Evolutionary conservation across 2,329 filamentous ascomycete species (phyloP).

Genomic region (Penicillium sp.): DNA sequence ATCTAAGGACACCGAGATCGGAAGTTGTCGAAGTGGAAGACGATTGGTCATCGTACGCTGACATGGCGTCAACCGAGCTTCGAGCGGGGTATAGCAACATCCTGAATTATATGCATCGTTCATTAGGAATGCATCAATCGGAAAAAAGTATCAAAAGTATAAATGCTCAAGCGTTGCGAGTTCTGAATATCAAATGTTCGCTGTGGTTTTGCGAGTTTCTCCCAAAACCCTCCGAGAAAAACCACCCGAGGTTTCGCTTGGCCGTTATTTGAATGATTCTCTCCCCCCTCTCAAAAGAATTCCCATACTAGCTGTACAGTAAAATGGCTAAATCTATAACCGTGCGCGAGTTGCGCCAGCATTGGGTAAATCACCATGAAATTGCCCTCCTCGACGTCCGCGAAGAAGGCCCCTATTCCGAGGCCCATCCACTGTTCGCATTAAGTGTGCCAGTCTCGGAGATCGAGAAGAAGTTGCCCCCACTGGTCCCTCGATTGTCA

Average conservation of each 20-base stretch:
- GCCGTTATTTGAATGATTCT: neutral
- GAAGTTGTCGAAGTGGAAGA: neutral
- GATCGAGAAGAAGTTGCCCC: slow-evolving; percentile 26
- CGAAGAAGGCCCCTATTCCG: slow-evolving; percentile 32
- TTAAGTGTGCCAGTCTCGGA: slow-evolving; percentile 31
- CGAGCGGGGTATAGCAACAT: slow-evolving; percentile 18
- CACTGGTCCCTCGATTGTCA: slow-evolving; percentile 27
- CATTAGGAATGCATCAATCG: neutral
- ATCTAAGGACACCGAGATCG: neutral
- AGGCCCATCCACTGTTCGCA: slow-evolving; percentile 30
- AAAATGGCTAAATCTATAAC: slow-evolving; percentile 25
- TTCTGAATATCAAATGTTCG: neutral
- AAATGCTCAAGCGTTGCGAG: neutral
- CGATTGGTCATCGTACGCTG: slow-evolving; percentile 16
- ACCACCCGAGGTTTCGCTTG: neutral
- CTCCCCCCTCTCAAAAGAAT: too few species aligned
- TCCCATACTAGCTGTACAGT: fast-evolving
- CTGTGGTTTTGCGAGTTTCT: neutral
- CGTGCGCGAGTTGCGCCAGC: slow-evolving; percentile 20
- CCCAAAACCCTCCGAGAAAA: neutral
- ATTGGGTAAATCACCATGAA: slow-evolving; percentile 25
- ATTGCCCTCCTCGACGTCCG: slow-evolving; percentile 33
- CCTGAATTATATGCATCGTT: too few species aligned
- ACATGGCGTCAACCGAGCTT: slow-evolving; percentile 14
- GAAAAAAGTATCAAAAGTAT: too few species aligned